A percentile compares a stretch with the other conserved stretches of the same genome.
These are phyloP conservation scores for Leccinellum albellum DNA, from an alignment of 768 basidiomycete species.

Conservation along the genomic window DNA sequence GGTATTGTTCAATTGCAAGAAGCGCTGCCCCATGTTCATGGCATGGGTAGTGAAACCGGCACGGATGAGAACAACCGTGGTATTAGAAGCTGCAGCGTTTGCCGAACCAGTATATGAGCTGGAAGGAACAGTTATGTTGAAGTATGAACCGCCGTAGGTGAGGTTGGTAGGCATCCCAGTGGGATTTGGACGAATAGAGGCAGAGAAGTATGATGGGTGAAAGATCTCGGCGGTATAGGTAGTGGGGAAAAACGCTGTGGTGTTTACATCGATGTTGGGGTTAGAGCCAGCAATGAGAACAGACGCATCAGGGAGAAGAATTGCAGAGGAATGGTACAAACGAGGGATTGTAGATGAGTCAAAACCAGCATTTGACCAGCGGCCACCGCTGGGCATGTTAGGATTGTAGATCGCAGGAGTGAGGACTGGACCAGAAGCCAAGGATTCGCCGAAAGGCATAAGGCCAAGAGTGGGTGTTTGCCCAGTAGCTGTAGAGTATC, in stretches of 20 bases:
- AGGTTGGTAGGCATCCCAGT: constrained; percentile 69
- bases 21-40: constrained; percentile 90
- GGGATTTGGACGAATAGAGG: constrained; percentile 63
- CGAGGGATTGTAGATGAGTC: constrained; percentile 65
- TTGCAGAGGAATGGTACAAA: constrained; percentile 88
- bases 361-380: constrained; percentile 73
- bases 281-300: constrained; percentile 91
- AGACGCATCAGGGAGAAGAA: constrained; percentile 82
- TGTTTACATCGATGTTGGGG: constrained; percentile 85
- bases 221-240: constrained; percentile 83
- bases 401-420: constrained; percentile 84
- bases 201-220: constrained; percentile 86
- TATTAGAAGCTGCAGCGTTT: constrained; percentile 69
- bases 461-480: constrained; percentile 35
- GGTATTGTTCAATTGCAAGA: constrained; percentile 78
- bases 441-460: constrained; percentile 73
- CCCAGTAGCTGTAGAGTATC: constrained; percentile 64
- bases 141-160: constrained; percentile 77
- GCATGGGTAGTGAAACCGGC: constrained; percentile 83
- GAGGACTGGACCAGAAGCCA: constrained; percentile 77
- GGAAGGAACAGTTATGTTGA: constrained; percentile 70
- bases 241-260: constrained; percentile 62
- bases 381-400: constrained; percentile 60
- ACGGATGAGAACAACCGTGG: constrained; percentile 77
- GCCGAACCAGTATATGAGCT: constrained; percentile 61